phyloP scores from a whole-genome alignment of 2,329 filamentous ascomycete genomes.

The Chaetomium strumarium region DNA sequence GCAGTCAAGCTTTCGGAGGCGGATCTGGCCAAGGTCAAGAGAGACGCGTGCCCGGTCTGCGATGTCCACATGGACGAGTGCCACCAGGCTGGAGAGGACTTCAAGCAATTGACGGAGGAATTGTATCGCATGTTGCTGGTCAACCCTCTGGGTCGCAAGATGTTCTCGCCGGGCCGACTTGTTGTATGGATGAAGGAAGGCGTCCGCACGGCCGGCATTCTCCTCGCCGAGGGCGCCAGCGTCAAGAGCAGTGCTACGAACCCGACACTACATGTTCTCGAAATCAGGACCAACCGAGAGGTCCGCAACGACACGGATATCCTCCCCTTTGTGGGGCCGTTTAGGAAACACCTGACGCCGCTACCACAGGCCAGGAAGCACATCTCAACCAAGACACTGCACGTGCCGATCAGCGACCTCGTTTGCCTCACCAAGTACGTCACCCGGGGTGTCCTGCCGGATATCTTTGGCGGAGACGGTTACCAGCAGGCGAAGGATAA shows the following conservation, averaged over 20 bases:
- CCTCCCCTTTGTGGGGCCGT: slow-evolving; percentile 71
- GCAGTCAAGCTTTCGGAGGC: slow-evolving; percentile 88
- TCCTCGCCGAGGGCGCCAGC: slow-evolving; percentile 69
- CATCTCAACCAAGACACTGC: slow-evolving; percentile 60
- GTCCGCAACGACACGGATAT: slow-evolving; percentile 76
- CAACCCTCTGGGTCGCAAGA: slow-evolving; percentile 76
- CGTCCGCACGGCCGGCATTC: slow-evolving; percentile 72
- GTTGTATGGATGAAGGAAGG: slow-evolving; percentile 83
- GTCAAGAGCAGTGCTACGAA: slow-evolving; percentile 50
- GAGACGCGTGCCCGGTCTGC: slow-evolving; percentile 76
- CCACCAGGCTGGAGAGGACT: slow-evolving; percentile 76
- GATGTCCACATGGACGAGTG: slow-evolving; percentile 73
- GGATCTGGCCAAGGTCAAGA: slow-evolving; percentile 82
- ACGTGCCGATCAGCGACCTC: slow-evolving; percentile 69
- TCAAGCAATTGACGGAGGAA: slow-evolving; percentile 70
- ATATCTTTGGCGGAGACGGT: slow-evolving; percentile 49
- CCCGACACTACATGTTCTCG: slow-evolving; percentile 70
- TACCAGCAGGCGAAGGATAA: slow-evolving; percentile 56
- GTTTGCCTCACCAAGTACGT: slow-evolving; percentile 75
- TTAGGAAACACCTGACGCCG: slow-evolving; percentile 61
- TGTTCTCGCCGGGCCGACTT: slow-evolving; percentile 70
- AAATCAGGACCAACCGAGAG: slow-evolving; percentile 63
- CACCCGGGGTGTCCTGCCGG: slow-evolving; percentile 52
- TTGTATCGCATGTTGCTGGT: slow-evolving; percentile 69
- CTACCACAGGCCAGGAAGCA: slow-evolving; percentile 62